Base-by-base conservation (phyloP, 345 rosid genomes). In the Aquilaria yunnanensis region DNA sequence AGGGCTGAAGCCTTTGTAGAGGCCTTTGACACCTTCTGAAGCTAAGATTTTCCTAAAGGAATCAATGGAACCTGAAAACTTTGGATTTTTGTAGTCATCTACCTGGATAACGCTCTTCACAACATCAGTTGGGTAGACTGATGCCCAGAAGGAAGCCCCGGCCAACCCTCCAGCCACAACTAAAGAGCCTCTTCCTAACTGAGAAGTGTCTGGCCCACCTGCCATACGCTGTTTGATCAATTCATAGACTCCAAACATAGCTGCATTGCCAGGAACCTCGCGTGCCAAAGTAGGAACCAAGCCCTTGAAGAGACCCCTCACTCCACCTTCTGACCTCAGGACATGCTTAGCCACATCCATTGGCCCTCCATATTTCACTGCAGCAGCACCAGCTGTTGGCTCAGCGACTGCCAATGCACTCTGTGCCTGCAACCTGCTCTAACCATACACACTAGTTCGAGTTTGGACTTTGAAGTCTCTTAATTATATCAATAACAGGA, bases 291-390 rank as follows among this genome's bases (percentile, higher is more conserved):
- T 95, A 31, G 99, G 97, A 23, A 87, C 61, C 66, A 95, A 72
- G 51, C 99, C 99, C 81, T 95, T 95, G 89, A 89, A 95, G 23
- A 95, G 86, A 56, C 99, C 99, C 67, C 77, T 54, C 5, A 65
- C 54, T 9, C 99, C 99, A 10, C 96, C 97, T 84, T 90, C 99
- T 12, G 91, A 83, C 63, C 80, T 75, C 14, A 95, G 81, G 37
- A 95, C 99, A 61, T 79, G 92, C 75, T 80, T 86, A 4, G 96
- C 96, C 58, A 95, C 99, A 14, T 95, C 99, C 85, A 91, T 84
- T 23, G 99, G 99, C 51, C 99, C 99, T 45, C 85, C 80, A 61
- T 91, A 95, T 77, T 82, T 89, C 64, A 89, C 80, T 3, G 96
- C 85, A 47, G 78, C 85, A 14, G 87, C 56, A 54, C 80, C 75